Evolutionary conservation across 495 filamentous ascomycete species (phyloP).

Genomic region (Aspergillus affinis): DNA sequence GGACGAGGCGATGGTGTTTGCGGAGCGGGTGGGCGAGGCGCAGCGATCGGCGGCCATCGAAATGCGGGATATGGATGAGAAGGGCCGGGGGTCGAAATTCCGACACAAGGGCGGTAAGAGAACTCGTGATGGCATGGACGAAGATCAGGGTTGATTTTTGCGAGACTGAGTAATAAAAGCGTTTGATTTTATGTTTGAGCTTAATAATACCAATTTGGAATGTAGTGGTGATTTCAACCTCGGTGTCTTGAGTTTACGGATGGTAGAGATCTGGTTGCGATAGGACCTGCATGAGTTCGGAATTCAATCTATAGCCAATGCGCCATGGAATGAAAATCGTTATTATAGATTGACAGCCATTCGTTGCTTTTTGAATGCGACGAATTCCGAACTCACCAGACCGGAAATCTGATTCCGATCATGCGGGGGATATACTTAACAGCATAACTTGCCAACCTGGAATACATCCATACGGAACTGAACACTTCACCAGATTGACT

Average conservation of each 20-base stretch:
- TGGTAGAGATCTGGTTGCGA: too few relatives aligned
- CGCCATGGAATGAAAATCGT: too few relatives aligned
- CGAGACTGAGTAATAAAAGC: neutral
- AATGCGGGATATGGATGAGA: conserved; percentile 82
- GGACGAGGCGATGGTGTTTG: conserved; percentile 87
- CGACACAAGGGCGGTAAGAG: conserved; percentile 61
- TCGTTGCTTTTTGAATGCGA: too few relatives aligned
- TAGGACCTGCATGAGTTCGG: too few relatives aligned
- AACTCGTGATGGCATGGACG: conserved; percentile 77
- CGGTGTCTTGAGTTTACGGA: too few relatives aligned
- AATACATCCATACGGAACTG: neutral
- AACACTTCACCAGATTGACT: neutral
- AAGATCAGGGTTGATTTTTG: conserved; percentile 57
- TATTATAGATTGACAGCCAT: too few relatives aligned
- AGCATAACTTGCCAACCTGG: neutral
- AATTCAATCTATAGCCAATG: too few relatives aligned
- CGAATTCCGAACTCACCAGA: neutral
- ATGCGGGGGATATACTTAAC: neutral
- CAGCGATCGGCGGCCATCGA: conserved; percentile 77
- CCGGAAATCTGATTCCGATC: conserved; percentile 10
- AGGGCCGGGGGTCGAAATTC: conserved; percentile 61
- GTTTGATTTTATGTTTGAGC: neutral
- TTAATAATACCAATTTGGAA: neutral
- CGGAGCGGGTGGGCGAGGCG: conserved; percentile 75
- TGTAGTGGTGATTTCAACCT: neutral